Base-by-base conservation (phyloP, 2,329 filamentous ascomycete genomes). In the Aspergillus neoniger region DNA sequence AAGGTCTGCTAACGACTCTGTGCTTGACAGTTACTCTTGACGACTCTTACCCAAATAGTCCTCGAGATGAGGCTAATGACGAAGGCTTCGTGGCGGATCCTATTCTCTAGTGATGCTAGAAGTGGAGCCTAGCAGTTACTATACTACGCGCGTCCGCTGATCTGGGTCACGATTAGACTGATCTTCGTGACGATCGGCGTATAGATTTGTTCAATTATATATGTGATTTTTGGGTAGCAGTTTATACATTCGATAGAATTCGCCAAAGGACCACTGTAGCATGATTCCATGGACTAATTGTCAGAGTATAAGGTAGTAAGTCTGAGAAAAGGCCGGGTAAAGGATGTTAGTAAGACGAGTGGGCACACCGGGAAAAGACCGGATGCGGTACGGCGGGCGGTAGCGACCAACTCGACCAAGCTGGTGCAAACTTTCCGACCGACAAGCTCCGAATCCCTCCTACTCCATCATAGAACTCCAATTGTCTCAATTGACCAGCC, bases 361-460 rank as follows among this genome's bases (percentile, higher is more conserved):
- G 60, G 64, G 51, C 62, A 57, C 50, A 59, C 49, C 60, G 63
- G 57, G 60, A 55, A 39, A 41, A 17, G 41, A 43, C 44, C 54
- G 44, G 48, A 54, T 10, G 23, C 32, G 5, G 21, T 67, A 62
- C 61, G 63, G 66, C 28, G 38, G 39, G 47, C 60, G 59, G 39
- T 41, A 67, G 44, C 41, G 23, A 47, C 64, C 62, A 62, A 59
- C 21, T 47, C 48, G 52, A 63, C 59, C 28, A 30, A 32, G 28
- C 38, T 28, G 6, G 49, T 63, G 55, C 64, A 65, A 66, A 66
- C 61, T 65, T 68, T 64, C 64, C 59, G 59, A 36, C 57, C 44
- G 44, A 57, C 51, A 55, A 56, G 48, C 54, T 51, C 59, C 52
- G 51, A 55, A 56, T 53, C 54, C 43, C 43, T 50, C 43, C 30